Percentiles rank a stretch among this genome's conserved stretches.
phyloP scores from a whole-genome alignment of 257 asterid genomes.

The Echites panduratus region DNA sequence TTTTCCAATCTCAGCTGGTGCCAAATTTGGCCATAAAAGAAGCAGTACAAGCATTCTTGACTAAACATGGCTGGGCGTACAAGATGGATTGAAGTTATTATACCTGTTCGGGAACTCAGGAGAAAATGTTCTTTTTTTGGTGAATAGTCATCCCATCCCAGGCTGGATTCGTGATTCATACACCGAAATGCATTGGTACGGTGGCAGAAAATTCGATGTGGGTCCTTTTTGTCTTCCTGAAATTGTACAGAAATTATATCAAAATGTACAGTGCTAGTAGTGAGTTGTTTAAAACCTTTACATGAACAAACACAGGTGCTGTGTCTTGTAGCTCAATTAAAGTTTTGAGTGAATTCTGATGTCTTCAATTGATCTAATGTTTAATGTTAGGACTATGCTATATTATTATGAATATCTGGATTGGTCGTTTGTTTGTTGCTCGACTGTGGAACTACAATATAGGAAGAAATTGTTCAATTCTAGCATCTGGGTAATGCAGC shows the following conservation, averaged over 20 bases:
- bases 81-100: constrained; percentile 37
- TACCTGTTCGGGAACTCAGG: constrained; percentile 1
- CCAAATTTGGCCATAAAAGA: constrained; percentile 89
- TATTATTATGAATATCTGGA: background rate
- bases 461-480: background rate
- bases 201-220: background rate
- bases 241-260: constrained; percentile 11
- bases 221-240: background rate
- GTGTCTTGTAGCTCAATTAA: background rate
- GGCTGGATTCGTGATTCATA: background rate
- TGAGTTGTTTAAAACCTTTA: background rate
- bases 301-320: background rate
- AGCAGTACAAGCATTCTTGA: constrained; percentile 72
- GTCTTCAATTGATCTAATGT: background rate
- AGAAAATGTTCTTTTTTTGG: background rate
- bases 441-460: background rate
- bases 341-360: background rate
- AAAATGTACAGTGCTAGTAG: background rate
- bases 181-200: constrained; percentile 5
- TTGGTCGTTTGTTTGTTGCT: background rate
- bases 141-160: background rate
- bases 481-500: background rate
- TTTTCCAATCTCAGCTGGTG: constrained; percentile 55
- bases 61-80: constrained; percentile 83
- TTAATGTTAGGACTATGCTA: background rate